Conservation (phyloP, 1,284 basidiomycete genomes). For the Tilletiaria anomala region DNA sequence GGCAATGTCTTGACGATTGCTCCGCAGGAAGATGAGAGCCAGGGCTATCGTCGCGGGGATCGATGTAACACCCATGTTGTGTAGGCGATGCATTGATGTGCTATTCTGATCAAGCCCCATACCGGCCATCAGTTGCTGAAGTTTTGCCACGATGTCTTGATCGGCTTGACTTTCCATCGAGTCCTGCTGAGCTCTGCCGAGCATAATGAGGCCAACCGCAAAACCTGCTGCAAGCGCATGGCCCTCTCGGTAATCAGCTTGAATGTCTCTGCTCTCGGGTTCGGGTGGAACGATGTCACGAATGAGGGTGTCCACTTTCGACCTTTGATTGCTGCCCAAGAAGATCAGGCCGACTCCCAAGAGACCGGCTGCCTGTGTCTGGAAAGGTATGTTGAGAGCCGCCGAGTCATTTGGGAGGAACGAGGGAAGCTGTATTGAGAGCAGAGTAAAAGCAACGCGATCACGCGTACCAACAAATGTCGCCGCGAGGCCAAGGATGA, state of each 20-base stretch:
- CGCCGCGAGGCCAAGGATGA: slow-evolving; percentile 77
- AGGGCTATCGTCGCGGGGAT: slow-evolving; percentile 74
- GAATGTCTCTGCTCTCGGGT: slow-evolving; percentile 56
- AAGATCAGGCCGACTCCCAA: slow-evolving; percentile 80
- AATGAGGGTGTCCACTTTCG: slow-evolving; percentile 81
- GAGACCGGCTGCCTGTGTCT: slow-evolving; percentile 79
- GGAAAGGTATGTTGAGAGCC: slow-evolving; percentile 73
- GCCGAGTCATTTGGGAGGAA: slow-evolving; percentile 72
- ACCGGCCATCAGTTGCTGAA: slow-evolving; percentile 12
- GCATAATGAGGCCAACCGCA: slow-evolving; percentile 87
- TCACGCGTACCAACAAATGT: slow-evolving; percentile 81
- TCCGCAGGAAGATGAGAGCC: slow-evolving; percentile 80
- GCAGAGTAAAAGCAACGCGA: slow-evolving; percentile 68
- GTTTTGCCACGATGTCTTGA: slow-evolving; percentile 14
- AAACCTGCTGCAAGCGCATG: slow-evolving; percentile 79
- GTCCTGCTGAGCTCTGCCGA: slow-evolving; percentile 49
- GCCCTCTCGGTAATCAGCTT: slow-evolving; percentile 52
- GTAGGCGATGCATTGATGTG: background rate
- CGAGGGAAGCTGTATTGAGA: slow-evolving; percentile 84
- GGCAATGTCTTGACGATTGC: slow-evolving; percentile 53
- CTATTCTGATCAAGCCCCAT: background rate
- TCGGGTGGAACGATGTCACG: slow-evolving; percentile 65
- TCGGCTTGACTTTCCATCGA: slow-evolving; percentile 23
- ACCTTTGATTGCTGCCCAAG: slow-evolving; percentile 68
- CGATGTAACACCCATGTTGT: slow-evolving; percentile 41